Conservation (phyloP, 441 rosid species). For the Gossypium trilobum region DNA sequence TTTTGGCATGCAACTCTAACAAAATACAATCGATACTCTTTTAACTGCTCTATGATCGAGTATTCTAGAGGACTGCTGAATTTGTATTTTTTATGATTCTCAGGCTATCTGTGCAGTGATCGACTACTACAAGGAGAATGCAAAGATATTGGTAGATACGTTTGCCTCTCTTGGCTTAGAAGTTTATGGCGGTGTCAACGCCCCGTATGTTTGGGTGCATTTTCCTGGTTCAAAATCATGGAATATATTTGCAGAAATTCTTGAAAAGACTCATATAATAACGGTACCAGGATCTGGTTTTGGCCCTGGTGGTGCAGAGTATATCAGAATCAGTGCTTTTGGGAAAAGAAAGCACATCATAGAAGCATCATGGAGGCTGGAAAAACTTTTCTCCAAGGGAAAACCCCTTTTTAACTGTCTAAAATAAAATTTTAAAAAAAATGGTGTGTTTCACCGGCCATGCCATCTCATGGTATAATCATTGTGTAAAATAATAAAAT, state of each 20-base stretch:
- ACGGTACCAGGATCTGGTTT: conserved; percentile 62
- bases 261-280: conserved; percentile 48
- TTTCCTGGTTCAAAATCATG: conserved; percentile 53
- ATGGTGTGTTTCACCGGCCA: not conserved
- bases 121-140: conserved; percentile 49
- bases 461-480: conserved; percentile 15
- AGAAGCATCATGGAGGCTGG: conserved; percentile 51
- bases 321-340: conserved; percentile 49
- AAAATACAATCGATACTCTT: not conserved
- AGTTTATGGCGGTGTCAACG: conserved; percentile 52
- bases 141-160: conserved; percentile 36
- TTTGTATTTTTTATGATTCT: not conserved
- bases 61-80: not conserved
- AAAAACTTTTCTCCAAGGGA: conserved; percentile 17
- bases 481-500: not conserved
- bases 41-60: not conserved
- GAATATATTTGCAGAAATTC: conserved; percentile 54
- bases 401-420: not conserved
- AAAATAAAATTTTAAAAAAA: not conserved
- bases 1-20: not conserved
- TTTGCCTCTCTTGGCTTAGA: conserved; percentile 31
- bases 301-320: conserved; percentile 60
- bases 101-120: conserved; percentile 34
- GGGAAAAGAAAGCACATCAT: conserved; percentile 36
- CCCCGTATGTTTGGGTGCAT: conserved; percentile 63